These are phyloP conservation scores for Colletotrichum tanaceti DNA, from an alignment of 2,329 filamentous ascomycete species.

Conservation along the genomic window DNA sequence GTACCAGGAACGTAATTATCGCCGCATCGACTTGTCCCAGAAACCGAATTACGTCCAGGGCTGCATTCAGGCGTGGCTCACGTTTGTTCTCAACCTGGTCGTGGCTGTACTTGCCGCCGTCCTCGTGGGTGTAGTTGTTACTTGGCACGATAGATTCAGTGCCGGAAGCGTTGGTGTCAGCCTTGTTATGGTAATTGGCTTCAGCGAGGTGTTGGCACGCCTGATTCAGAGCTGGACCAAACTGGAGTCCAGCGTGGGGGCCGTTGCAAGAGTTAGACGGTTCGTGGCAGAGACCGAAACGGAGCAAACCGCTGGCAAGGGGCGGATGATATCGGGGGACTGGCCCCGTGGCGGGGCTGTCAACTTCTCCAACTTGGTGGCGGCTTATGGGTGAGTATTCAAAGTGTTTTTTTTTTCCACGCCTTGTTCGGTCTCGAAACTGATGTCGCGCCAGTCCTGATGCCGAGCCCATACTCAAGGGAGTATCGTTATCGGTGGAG, in stretches of 20 bases:
- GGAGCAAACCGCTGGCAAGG: neutral
- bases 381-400: conserved; percentile 21
- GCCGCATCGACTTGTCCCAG: conserved; percentile 16
- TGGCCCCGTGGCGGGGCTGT: conserved; percentile 20
- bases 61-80: conserved; percentile 26
- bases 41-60: conserved; percentile 2
- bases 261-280: conserved; percentile 12
- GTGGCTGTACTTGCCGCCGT: conserved; percentile 20
- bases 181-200: conserved; percentile 34
- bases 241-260: conserved; percentile 42
- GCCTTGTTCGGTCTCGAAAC: no score
- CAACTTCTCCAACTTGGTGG: conserved; percentile 8
- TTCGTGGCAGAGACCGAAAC: conserved; percentile 15
- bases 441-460: neutral
- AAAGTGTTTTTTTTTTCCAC: no score
- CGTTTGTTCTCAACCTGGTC: conserved; percentile 7
- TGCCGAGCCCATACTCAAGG: conserved; percentile 7
- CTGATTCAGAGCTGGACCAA: conserved; percentile 37
- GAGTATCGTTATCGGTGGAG: neutral
- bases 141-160: conserved; percentile 45
- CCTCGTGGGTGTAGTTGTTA: conserved; percentile 13
- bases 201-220: conserved; percentile 4
- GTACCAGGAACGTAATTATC: conserved; percentile 5
- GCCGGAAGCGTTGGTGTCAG: conserved; percentile 45
- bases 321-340: neutral